Base-by-base conservation (phyloP, 768 basidiomycete species). In the Mycena chlorophos region DNA sequence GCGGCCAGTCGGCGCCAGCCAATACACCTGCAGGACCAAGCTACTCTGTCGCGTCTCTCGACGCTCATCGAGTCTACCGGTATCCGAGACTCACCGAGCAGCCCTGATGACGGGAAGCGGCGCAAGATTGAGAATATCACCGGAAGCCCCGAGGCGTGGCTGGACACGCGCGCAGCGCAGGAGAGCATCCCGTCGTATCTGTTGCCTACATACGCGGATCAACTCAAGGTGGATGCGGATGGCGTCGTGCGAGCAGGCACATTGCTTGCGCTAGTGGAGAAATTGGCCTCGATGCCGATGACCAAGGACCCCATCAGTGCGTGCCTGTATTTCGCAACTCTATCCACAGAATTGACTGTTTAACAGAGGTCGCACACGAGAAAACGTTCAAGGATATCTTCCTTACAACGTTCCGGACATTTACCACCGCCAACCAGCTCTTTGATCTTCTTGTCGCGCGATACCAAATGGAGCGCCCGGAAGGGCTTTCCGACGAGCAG, bases 321-420 rank as follows among this genome's bases (percentile, higher is more conserved):
- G 87, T 78, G 37, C 62, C 47, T 31, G 38, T 51, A 22, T 27
- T 19, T 47, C 43, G 19, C 38, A 22, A 14, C 2, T 38, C 37
- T 46, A 19, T 14, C 10, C n/a, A n/a, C n/a, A n/a, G n/a, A 54
- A 49, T 49, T 43, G 54, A 20, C 26, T 25, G 25, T n/a, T 43
- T 46, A 63, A 30, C 52, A 68, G 68, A 68, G 57, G 51, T 60
- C 49, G 60, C 49, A 54, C 69, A 27, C 64, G 69, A 61, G 67
- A 76, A 46, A 4, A 53, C 67, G 12, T 88, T 78, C 66, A 75
- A 78, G 25, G 75, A 78, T 28, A 78, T 82, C n/a, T 95, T 96
- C 73, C 76, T 95, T 42, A 85, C 83, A 70, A 94, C 92, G 16
- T 92, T 90, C 73, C 79, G 85, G 51, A 88, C 90, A 0, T 93